Evolutionary conservation across 495 filamentous ascomycete genomes (phyloP), one percentile per base, ranked within the genome.

Genomic region (Aspergillus carlsbadensis): DNA sequence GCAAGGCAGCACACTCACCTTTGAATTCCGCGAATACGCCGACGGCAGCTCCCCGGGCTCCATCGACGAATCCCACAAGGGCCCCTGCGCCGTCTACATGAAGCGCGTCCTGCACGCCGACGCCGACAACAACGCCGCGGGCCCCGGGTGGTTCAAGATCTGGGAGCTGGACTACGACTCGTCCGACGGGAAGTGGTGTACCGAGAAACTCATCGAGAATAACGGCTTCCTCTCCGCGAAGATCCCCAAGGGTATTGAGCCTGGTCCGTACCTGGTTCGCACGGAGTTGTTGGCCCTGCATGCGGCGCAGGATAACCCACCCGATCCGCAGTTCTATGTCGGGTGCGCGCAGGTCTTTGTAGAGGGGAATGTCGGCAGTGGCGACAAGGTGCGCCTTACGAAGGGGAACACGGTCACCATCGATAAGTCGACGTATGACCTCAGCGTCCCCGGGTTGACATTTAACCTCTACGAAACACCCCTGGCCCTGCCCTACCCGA

Each of bases 101-200:
- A 91, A 91, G 71, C 76, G 78, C 29, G 78, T 87, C 5, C 65
- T 66, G 44, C 66, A 81, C 49, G 64, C 75, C 3, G 68, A 67
- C 15, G 72, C 71, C 11, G 57, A 53, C 59, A 59, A 74, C 57
- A 71, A 73, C 53, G 79, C 77, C 26, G 65, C 74, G 24, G 88
- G 89, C 5, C 68, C 69, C 53, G 88, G 89, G 18, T 93, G 89
- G 89, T 89, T 93, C 77, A 92, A 91, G 76, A 84, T 93, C 66
- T 88, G 72, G 71, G 75, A 87, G 41, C 78, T 84, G 31, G 87
- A 85, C 44, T 88, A 87, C 63, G 79, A 86, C 62, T 56, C 71
- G 2, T 42, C 41, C 6, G 59, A 64, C 43, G 73, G 73, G 3
- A 71, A 80, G 54, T 91, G 87, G 83, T 89, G 89, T 59, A 87